Conservation (phyloP, 768 basidiomycete genomes). For the Mycena metata region DNA sequence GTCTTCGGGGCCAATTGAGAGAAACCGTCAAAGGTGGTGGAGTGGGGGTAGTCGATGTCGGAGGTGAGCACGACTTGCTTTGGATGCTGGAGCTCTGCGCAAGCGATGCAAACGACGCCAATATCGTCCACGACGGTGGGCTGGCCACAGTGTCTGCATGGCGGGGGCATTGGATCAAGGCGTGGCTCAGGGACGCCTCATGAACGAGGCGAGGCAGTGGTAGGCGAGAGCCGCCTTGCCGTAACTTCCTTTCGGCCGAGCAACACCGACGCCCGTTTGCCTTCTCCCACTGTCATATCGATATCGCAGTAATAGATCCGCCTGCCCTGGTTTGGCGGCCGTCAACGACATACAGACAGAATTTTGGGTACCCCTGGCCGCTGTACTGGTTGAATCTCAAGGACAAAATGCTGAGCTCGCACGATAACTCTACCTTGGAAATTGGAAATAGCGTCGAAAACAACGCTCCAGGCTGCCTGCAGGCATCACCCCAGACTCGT, state of each 20-base stretch:
- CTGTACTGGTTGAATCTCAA: too few species aligned
- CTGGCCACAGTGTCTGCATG: conserved; percentile 69
- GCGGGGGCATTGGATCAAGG: conserved; percentile 47
- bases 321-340: too few species aligned
- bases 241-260: not conserved
- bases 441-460: not conserved
- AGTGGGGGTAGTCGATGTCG: conserved; percentile 53
- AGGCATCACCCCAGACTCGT: not conserved
- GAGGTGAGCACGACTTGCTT: conserved; percentile 71
- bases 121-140: conserved; percentile 66
- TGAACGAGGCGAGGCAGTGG: not conserved
- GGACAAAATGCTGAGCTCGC: not conserved
- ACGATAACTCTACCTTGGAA: not conserved
- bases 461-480: too few species aligned
- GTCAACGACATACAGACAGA: not conserved
- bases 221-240: too few species aligned
- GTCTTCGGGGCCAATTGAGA: conserved; percentile 52
- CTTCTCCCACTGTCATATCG: too few species aligned
- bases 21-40: conserved; percentile 51
- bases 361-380: not conserved
- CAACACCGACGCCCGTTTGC: too few species aligned
- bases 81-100: conserved; percentile 78
- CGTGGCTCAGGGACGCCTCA: not conserved
- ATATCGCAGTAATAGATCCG: too few species aligned
- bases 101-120: conserved; percentile 76